These are phyloP conservation scores for Bipolaris zeicola DNA, from an alignment of 2,329 filamentous ascomycete species.

Conservation along the genomic window DNA sequence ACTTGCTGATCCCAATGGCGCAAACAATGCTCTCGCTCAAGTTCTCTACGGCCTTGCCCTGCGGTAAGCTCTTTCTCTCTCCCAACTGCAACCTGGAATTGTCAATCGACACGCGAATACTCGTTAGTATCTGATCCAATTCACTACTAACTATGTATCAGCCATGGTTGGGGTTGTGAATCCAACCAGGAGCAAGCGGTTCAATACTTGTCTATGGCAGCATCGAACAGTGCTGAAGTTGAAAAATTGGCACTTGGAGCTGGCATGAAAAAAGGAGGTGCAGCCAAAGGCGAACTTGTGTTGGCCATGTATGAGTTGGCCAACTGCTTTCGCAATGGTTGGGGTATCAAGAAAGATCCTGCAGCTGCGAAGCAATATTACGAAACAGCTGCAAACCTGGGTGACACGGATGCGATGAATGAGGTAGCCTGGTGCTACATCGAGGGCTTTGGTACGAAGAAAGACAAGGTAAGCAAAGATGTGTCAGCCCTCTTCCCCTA, in stretches of 20 bases:
- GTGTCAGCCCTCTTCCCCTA: conserved; percentile 4
- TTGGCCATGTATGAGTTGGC: conserved; percentile 95
- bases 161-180: conserved; percentile 90
- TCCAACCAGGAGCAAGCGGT: conserved; percentile 76
- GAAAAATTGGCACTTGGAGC: conserved; percentile 84
- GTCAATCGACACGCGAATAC: conserved; percentile 29
- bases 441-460: conserved; percentile 95
- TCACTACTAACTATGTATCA: conserved; percentile 47
- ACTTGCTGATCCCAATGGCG: conserved; percentile 80
- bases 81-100: conserved; percentile 4
- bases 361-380: conserved; percentile 90
- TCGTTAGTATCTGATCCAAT: conserved; percentile 27
- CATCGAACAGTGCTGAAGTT: conserved; percentile 85
- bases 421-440: conserved; percentile 95
- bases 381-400: conserved; percentile 94
- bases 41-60: conserved; percentile 93
- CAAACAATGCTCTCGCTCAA: conserved; percentile 92
- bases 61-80: conserved; percentile 60
- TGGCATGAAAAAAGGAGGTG: conserved; percentile 89
- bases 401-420: conserved; percentile 97
- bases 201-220: conserved; percentile 83
- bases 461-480: conserved; percentile 83
- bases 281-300: conserved; percentile 93
- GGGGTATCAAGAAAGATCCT: conserved; percentile 87
- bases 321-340: conserved; percentile 91